Base-by-base conservation (phyloP, 2,329 filamentous ascomycete genomes). In the Cladobotryum mycophilum region DNA sequence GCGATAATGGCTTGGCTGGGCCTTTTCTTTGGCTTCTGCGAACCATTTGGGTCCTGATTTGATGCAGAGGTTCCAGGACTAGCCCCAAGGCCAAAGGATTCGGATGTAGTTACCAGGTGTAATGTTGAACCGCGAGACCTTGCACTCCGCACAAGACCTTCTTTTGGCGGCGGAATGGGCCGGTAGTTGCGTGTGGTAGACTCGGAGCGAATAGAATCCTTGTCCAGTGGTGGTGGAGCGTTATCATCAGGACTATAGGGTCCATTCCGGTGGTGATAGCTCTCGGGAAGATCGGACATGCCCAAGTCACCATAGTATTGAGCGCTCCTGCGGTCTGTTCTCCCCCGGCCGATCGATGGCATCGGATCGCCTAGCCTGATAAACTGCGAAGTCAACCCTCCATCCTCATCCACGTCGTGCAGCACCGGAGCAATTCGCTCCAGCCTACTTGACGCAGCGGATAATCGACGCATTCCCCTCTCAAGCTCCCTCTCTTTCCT, bases 371-470 rank as follows among this genome's bases (percentile, higher is more conserved):
- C 70, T 1, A 73, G 56, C 46, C 64, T 70, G 42, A 72, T 63
- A 22, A 71, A 68, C 35, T 72, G 69, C n/a, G 75, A 67, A 8
- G 71, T 69, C 22, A 76, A 70, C 14, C 76, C 74, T 4, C 82
- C 82, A 63, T 91, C 87, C 66, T 95, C 89, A 52, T 90, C 84
- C 12, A 92, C 87, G 55, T 91, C 87, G 42, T 83, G 79, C 14
- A 95, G 74, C 17, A 84, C 84, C 9, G 89, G 85, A 2, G 88
- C 88, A 62, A 95, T 79, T 40, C 87, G 82, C 63, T 93, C 89
- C 6, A 96, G 73, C 34, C 91, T 84, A 65, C 88, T 92, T 52
- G 91, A 96, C 5, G 92, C 90, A 51, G 88, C 89, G 55, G 93
- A 97, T 42, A 97, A 75, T 38, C 92, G 82, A 47, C 90, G 79